Evolutionary conservation across 1,284 basidiomycete species (phyloP), one percentile per base, ranked within the genome.

Genomic region (Puccinia brachypodii): DNA sequence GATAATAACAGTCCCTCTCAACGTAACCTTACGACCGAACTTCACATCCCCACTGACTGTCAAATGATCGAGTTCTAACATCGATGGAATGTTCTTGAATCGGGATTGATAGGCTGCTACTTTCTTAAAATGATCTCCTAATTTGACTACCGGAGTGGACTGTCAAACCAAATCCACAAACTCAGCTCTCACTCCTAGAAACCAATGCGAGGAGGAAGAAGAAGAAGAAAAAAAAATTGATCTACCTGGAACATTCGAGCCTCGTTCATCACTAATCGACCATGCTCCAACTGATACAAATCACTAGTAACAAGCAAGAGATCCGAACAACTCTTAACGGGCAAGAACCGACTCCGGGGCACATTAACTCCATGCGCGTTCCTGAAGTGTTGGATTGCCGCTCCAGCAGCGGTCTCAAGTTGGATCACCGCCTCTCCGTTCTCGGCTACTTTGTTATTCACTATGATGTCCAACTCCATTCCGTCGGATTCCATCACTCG

Each of bases 391-490:
- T 98, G 98, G 90, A 99, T 97, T 64, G 95, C 96, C 38, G 95
- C 95, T 88, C 96, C 96, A 78, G 96, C 94, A 71, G 97, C 95
- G 7, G 96, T 99, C 89, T 99, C 97, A 87, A 99, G 94, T 91
- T 96, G 89, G 82, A 89, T 89, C 79, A 96, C 88, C 84, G 98
- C 93, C 82, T 95, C 91, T 84, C 94, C 92, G 47, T 94, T 94
- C 83, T 94, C 93, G 83, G 96, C 94, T 42, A 91, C 88, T 86
- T 90, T 89, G 91, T 97, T 96, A 86, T 94, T 94, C 89, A 97
- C 92, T 88, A 96, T 96, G 87, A 94, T 93, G 84, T 94, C 93
- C 89, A 99, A 91, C 84, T 92, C 89, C 82, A 90, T 92, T 85
- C 95, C 90, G 83, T 90, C 95, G 69, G 89, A 91, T 85, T 94